phyloP scores from a whole-genome alignment of 2,329 filamentous ascomycete genomes.

The Scedosporium apiospermum region DNA sequence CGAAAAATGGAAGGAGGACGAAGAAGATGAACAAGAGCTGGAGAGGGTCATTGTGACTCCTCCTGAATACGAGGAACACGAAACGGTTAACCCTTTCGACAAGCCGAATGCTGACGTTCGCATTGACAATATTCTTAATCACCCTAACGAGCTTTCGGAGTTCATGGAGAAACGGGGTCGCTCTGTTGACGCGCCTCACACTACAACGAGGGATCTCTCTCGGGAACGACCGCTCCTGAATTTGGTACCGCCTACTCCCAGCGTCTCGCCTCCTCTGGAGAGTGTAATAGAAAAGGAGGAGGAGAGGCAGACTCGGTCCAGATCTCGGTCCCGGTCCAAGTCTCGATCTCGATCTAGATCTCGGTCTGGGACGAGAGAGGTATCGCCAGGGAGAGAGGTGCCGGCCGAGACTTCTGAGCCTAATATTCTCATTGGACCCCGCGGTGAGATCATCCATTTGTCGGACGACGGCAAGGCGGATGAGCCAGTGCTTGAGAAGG shows the following conservation, averaged over 20 bases:
- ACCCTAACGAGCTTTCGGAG: constrained; percentile 36
- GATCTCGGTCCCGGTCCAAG: constrained; percentile 1
- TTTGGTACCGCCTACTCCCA: constrained; percentile 51
- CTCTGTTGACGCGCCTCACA: constrained; percentile 8
- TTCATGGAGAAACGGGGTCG: constrained; percentile 14
- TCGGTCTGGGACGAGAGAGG: neutral
- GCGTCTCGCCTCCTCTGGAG: constrained; percentile 36
- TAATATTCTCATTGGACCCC: constrained; percentile 4
- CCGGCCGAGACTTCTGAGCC: neutral
- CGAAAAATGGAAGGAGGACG: constrained; percentile 38
- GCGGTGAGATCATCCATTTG: constrained; percentile 3
- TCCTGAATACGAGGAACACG: constrained; percentile 36
- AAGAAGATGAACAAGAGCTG: constrained; percentile 21
- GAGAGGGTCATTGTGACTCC: constrained; percentile 44
- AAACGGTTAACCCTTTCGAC: constrained; percentile 37
- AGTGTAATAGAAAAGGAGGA: constrained; percentile 20
- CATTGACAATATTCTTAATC: constrained; percentile 47
- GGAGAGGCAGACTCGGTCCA: neutral
- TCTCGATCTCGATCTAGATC: neutral
- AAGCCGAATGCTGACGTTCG: constrained; percentile 54
- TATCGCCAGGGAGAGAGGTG: neutral
- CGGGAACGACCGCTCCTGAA: constrained; percentile 50
- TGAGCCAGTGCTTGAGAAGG: neutral
- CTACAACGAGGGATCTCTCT: constrained; percentile 36
- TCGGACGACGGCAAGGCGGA: neutral